phyloP scores from a whole-genome alignment of 106 monocot genomes.

The Dendrobium chrysotoxum region DNA sequence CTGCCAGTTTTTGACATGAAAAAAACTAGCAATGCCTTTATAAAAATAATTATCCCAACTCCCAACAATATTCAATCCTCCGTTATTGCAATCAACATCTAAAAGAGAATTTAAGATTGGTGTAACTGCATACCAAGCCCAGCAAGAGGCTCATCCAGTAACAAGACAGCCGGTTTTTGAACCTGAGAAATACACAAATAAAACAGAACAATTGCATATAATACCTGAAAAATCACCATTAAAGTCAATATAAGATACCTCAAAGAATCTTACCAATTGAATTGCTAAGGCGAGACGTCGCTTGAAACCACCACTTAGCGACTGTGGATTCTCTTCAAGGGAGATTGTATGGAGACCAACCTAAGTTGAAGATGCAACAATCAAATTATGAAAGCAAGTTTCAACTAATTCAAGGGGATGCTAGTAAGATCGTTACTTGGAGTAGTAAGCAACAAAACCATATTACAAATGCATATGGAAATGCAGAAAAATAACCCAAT shows the following conservation, averaged over 20 bases:
- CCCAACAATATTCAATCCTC: neutral
- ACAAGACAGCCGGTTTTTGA: conserved; percentile 72
- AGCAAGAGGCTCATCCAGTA: conserved; percentile 95
- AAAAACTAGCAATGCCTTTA: neutral
- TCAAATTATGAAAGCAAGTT: neutral
- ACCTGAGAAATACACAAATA: conserved; percentile 41
- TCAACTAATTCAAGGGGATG: neutral
- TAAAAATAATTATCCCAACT: neutral
- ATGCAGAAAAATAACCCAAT: neutral
- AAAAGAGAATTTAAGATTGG: neutral
- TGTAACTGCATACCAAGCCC: conserved; percentile 70
- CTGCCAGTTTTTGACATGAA: neutral
- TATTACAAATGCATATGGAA: conserved; percentile 6
- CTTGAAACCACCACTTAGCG: conserved; percentile 77
- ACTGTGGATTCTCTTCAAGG: conserved; percentile 65
- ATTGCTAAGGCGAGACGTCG: conserved; percentile 76
- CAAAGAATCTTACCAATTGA: conserved; percentile 44
- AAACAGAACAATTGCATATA: neutral
- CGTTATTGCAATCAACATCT: neutral
- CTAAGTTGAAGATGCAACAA: conserved; percentile 15
- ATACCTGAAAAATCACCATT: neutral
- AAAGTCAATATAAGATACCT: neutral
- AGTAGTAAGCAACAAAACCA: neutral
- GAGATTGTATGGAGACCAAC: conserved; percentile 61
- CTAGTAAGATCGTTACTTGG: neutral